Conservation (phyloP, 2,329 filamentous ascomycete genomes). For the Cercospora sojina region DNA sequence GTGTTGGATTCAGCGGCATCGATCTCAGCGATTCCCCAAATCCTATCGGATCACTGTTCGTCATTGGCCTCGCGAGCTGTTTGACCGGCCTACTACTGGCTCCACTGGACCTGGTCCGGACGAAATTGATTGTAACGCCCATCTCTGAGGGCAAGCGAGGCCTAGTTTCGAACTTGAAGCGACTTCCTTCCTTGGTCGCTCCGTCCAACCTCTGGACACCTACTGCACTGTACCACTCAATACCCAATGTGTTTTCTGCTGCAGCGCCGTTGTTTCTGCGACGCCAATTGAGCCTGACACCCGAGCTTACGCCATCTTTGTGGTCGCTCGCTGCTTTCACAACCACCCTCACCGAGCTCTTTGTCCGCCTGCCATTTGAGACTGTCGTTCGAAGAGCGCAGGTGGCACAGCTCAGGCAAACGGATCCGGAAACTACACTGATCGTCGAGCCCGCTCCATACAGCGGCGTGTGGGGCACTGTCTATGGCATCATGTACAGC, state of each 20-base stretch:
- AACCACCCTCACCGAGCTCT: conserved; percentile 74
- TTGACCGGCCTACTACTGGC: conserved; percentile 77
- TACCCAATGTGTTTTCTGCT: conserved; percentile 79
- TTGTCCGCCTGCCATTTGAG: conserved; percentile 85
- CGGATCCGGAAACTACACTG: conserved; percentile 56
- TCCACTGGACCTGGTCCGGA: conserved; percentile 86
- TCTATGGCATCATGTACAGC: conserved; percentile 80
- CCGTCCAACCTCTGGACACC: conserved; percentile 67
- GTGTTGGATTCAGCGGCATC: conserved; percentile 54
- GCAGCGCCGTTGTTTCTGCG: conserved; percentile 83
- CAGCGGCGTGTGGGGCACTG: conserved; percentile 82
- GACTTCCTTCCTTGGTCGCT: conserved; percentile 69
- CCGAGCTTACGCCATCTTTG: conserved; percentile 72
- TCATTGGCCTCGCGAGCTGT: conserved; percentile 65
- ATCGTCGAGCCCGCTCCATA: conserved; percentile 80
- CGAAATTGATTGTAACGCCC: conserved; percentile 74
- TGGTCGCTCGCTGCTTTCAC: conserved; percentile 83
- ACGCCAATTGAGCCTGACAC: conserved; percentile 80
- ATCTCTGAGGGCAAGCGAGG: conserved; percentile 72
- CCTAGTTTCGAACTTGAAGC: conserved; percentile 73
- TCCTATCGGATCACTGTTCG: conserved; percentile 75
- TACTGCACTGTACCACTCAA: conserved; percentile 82
- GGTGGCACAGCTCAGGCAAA: conserved; percentile 47
- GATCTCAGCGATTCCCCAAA: conserved; percentile 81
- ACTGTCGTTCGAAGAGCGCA: conserved; percentile 89